Evolutionary conservation across 305 asterid species (phyloP), one percentile per base, ranked within the genome.

Genomic region (Fraxinus xanthoxyloides): DNA sequence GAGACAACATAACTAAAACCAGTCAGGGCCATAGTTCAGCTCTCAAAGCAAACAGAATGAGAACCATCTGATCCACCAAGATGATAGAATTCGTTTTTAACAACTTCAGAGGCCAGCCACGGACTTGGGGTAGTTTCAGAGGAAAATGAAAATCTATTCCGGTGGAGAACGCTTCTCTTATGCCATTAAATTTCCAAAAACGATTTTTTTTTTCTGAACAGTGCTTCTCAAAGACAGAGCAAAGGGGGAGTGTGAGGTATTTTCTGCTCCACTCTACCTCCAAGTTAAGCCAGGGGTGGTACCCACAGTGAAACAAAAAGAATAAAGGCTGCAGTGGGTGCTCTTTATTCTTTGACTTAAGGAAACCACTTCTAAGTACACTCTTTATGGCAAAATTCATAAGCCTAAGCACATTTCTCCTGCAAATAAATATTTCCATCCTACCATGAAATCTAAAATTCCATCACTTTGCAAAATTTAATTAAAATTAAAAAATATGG

Each of bases 21-120:
- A 63, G 19, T 15, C 48, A 36, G 63, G 78, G 36, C 72, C 38
- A 59, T 65, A 61, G 63, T 80, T 77, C 54, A 26, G 24, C 73
- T 32, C 79, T 80, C 80, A 43, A 77, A 30, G 35, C 40, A 34
- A 59, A 78, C 67, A 81, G 51, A 76, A 75, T 6, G 26, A 72
- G 74, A 78, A 75, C 46, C 73, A 74, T 78, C 59, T 79, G 82
- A 23, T 69, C 77, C 85, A 80, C 81, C 76, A 40, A 82, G 54
- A 74, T 17, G 17, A 5, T 76, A 9, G 28, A 26, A 24, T 76
- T 76, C 61, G 24, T 15, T 26, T 76, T 26, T 46, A 17, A 46
- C 17, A 46, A 26, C 32, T 32, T 28, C 67, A 76, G 24, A 26
- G 69, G 32, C 17, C 40, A 46, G 5, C 69, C 40, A 46, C 30